Conservation (phyloP, 139 green algal genomes). For the Axilococcus clingmanii region DNA sequence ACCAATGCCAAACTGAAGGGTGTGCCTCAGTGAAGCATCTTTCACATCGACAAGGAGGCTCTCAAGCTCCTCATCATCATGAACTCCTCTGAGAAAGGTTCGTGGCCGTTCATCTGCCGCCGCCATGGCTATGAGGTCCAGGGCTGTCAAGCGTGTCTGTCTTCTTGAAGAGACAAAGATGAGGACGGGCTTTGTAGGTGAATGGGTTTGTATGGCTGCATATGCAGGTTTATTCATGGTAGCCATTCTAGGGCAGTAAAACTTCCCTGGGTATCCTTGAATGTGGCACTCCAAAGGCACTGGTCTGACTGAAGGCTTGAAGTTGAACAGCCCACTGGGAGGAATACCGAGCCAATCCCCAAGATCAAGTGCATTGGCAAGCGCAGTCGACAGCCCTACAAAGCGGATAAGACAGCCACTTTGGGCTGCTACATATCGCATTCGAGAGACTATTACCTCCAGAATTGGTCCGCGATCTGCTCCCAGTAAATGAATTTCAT, state of each 20-base stretch:
- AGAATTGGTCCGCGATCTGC: conserved; percentile 89
- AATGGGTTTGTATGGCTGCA: conserved; percentile 87
- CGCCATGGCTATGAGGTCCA: conserved; percentile 91
- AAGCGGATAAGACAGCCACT: conserved; percentile 65
- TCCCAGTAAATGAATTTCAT: conserved; percentile 97
- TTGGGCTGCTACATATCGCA: conserved; percentile 76
- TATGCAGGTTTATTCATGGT: conserved; percentile 98
- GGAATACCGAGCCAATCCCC: conserved; percentile 86
- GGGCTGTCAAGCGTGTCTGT: conserved; percentile 90
- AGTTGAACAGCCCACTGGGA: conserved; percentile 89
- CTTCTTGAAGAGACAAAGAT: conserved; percentile 66
- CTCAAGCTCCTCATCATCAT: conserved; percentile 37
- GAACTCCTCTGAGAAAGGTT: conserved; percentile 76
- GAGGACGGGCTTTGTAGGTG: conserved; percentile 72
- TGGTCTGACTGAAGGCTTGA: conserved; percentile 87
- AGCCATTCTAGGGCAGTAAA: conserved; percentile 95
- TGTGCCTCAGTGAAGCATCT: conserved; percentile 57
- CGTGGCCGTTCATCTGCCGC: conserved; percentile 77
- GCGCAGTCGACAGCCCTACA: conserved; percentile 88
- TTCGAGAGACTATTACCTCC: conserved; percentile 87
- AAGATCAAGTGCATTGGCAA: conserved; percentile 92
- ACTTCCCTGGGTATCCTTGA: conserved; percentile 84
- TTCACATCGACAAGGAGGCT: conserved; percentile 31
- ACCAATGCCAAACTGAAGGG: conserved; percentile 91
- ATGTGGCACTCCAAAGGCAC: conserved; percentile 95